Evolutionary conservation across 257 asterid genomes (phyloP), one percentile per base, ranked within the genome.

Genomic region (Euphrasia confusa): DNA sequence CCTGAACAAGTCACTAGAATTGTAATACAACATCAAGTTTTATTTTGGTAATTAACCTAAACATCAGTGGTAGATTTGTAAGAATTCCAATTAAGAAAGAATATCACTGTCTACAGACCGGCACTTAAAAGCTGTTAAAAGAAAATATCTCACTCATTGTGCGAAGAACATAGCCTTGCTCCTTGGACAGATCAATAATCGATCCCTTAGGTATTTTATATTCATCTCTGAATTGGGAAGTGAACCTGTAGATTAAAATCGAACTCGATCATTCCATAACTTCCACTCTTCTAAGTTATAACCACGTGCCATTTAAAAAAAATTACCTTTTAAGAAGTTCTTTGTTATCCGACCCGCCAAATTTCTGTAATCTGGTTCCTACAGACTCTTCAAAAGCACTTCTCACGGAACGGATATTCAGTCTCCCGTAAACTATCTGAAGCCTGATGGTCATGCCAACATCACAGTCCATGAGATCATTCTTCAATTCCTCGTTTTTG

Each of bases 321-420:
- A 69, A 54, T 66, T 61, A 92, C 95, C 91, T 83, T 67, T 80
- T 82, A 0, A 89, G 94, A 74, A 89, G 79, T 60, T 86, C 91
- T 65, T 72, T 79, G 75, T 84, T 75, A 72, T 81, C 91, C 5
- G 80, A 74, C 49, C 89, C 88, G 12, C 86, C 87, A 42, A 89
- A 82, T 64, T 84, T 86, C 60, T 63, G 66, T 32, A 92, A 74
- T 71, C 91, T 76, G 79, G 73, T 76, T 61, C 95, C 99, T 3
- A 89, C 85, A 0, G 99, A 92, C 35, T 89, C 96, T 73, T 89
- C 83, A 15, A 89, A 92, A 35, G 96, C 96, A 69, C 74, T 81
- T 33, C 95, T 72, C 33, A 89, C 96, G 5, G 94, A 84, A 1
- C 75, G 59, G 56, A 93, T 87, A 68, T 88, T 89, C 76, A 93